Evolutionary conservation across 2,329 filamentous ascomycete species (phyloP).

Genomic region (Microsporum ferrugineum): DNA sequence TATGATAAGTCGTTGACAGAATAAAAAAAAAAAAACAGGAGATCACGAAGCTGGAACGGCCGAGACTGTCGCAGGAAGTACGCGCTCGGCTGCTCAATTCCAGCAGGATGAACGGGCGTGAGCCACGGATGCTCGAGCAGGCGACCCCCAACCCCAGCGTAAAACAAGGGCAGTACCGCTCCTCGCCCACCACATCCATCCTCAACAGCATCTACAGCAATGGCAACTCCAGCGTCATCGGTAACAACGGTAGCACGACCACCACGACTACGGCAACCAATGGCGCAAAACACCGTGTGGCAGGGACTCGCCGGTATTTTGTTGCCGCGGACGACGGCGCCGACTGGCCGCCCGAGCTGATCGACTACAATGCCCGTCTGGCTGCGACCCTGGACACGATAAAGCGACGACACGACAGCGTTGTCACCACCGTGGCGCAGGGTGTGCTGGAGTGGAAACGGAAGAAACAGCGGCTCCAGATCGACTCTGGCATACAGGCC

Average conservation of each 20-base stretch:
- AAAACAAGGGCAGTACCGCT: conserved; percentile 65
- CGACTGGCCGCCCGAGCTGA: conserved; percentile 87
- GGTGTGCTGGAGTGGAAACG: conserved; percentile 98
- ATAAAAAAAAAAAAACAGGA: conserved; percentile 42
- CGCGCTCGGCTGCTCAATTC: conserved; percentile 59
- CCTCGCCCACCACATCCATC: conserved; percentile 26
- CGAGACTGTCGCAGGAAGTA: conserved; percentile 62
- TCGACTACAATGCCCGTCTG: conserved; percentile 88
- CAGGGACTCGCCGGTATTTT: conserved; percentile 64
- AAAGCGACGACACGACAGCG: conserved; percentile 89
- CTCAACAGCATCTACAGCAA: conserved; percentile 38
- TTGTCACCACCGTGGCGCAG: conserved; percentile 95
- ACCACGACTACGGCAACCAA: conserved; percentile 13
- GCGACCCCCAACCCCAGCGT: conserved; percentile 86
- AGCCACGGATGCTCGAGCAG: conserved; percentile 60
- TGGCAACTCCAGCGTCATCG: conserved; percentile 33
- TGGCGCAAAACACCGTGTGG: conserved; percentile 37
- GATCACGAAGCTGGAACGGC: conserved; percentile 76
- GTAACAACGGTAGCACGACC: conserved; percentile 41
- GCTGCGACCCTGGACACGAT: conserved; percentile 81
- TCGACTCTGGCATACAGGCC: conserved; percentile 91
- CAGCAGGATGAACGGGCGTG: conserved; percentile 42
- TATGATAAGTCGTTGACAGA: too few species aligned
- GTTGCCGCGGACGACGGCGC: conserved; percentile 76
- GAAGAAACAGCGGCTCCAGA: conserved; percentile 91